Evolutionary conservation across 2,329 filamentous ascomycete species (phyloP), one percentile per base, ranked within the genome.

Genomic region (Nigrograna mackinnonii): DNA sequence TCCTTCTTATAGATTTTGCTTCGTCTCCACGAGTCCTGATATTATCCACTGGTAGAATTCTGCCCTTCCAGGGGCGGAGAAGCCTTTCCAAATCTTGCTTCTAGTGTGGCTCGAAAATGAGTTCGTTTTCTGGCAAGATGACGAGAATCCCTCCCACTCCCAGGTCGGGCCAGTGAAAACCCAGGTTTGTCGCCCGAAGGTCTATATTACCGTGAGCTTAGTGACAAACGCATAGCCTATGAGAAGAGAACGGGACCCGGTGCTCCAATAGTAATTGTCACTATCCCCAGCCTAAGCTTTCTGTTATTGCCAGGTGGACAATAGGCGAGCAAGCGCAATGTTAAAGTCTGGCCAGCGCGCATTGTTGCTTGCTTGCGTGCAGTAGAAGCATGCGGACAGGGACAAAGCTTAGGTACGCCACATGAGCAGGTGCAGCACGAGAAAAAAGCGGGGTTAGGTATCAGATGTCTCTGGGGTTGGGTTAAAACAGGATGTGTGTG

Each of bases 31-130:
- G 22, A 21, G 16, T 17, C 30, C 13, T 37, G 21, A 43, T 43
- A 55, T 55, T 55, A 55, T 36, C 52, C 52, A 54, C 47, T 35
- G 46, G 50, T 42, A 53, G 35, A 55, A 49, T 47, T 39, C 35
- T 34, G 37, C 32, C n/a, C 34, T 13, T 22, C 39, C 19, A 39
- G 32, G 7, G 17, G 32, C 35, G 33, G 37, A 37, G 16, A 38
- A 35, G 42, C 42, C 41, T 34, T 22, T 22, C 32, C 37, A 38
- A 12, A 9, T 11, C 35, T n/a, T 28, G 9, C 20, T 34, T 11
- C 31, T 34, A n/a, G n/a, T n/a, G n/a, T n/a, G n/a, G n/a, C n/a
- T n/a, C n/a, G n/a, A n/a, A n/a, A n/a, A n/a, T n/a, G n/a, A n/a
- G n/a, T n/a, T n/a, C n/a, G 31, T 12, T 34, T 34, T 34, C 17